These are phyloP conservation scores for Paraurostyla sp. DNA, from an alignment of 73 alveolate genomes.

Conservation along the genomic window DNA sequence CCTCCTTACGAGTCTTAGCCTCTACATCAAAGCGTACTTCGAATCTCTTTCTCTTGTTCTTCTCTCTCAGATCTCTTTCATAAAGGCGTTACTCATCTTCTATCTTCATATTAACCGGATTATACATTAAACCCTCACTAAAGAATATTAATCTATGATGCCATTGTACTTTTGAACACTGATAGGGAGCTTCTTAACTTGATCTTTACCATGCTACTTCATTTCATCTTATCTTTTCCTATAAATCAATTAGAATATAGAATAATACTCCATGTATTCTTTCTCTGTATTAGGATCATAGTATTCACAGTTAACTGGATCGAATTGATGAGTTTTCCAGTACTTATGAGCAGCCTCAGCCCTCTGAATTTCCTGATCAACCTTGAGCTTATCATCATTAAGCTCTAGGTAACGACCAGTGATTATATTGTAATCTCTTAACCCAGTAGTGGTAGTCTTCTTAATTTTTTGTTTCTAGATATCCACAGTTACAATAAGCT, in stretches of 20 bases:
- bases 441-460: constrained; percentile 73
- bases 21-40: constrained; percentile 88
- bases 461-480: constrained; percentile 61
- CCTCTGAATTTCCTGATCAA: constrained; percentile 87
- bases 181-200: constrained; percentile 88
- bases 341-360: constrained; percentile 90
- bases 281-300: constrained; percentile 90
- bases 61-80: constrained; percentile 88
- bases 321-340: constrained; percentile 91
- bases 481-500: too few species aligned
- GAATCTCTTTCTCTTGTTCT: constrained; percentile 84
- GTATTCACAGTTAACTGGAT: constrained; percentile 83
- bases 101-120: constrained; percentile 85
- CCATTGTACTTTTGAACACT: constrained; percentile 73
- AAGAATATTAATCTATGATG: not conserved
- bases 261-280: constrained; percentile 17
- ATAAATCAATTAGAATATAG: not conserved
- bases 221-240: constrained; percentile 74
- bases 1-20: constrained; percentile 63
- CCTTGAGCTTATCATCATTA: constrained; percentile 86
- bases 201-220: constrained; percentile 86
- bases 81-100: constrained; percentile 86
- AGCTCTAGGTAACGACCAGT: constrained; percentile 82
- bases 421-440: constrained; percentile 92
- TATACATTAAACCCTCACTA: constrained; percentile 87